Conservation (phyloP, 2,329 filamentous ascomycete genomes). For the Drechslera avenae region DNA sequence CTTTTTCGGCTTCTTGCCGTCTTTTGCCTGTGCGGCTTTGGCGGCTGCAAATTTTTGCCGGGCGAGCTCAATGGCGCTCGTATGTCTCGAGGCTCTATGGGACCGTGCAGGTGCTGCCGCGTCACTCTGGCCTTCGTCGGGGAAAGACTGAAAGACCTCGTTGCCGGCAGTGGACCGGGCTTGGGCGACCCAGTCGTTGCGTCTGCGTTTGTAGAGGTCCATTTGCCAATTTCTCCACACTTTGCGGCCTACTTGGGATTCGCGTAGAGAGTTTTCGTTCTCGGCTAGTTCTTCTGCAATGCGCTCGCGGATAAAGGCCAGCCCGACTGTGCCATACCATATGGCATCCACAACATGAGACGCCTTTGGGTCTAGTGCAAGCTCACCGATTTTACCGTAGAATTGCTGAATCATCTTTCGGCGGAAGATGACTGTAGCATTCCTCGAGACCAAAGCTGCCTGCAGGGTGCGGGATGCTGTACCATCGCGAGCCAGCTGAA, state of each 20-base stretch:
- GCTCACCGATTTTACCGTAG: conserved; percentile 63
- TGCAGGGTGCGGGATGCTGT: conserved; percentile 67
- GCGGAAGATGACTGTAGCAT: conserved; percentile 61
- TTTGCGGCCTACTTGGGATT: conserved; percentile 67
- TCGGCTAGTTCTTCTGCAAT: conserved; percentile 67
- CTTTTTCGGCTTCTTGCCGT: conserved; percentile 32
- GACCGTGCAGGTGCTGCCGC: conserved; percentile 8
- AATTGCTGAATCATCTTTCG: conserved; percentile 69
- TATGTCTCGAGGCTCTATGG: conserved; percentile 34
- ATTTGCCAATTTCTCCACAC: conserved; percentile 78
- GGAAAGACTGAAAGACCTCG: conserved; percentile 57
- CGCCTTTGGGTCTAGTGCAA: conserved; percentile 65
- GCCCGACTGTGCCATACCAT: conserved; percentile 66
- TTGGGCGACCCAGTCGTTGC: conserved; percentile 67
- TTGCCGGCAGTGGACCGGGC: conserved; percentile 60
- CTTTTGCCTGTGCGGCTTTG: conserved; percentile 46
- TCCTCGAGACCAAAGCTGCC: conserved; percentile 62
- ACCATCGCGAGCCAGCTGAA: conserved; percentile 69
- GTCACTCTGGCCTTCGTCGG: conserved; percentile 46
- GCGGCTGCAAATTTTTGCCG: conserved; percentile 60
- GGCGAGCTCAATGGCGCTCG: conserved; percentile 59
- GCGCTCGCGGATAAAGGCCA: conserved; percentile 70
- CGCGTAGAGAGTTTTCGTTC: conserved; percentile 65
- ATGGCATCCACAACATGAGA: conserved; percentile 72
- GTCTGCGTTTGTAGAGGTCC: conserved; percentile 69